Evolutionary conservation across 1,139 yeast genomes (phyloP), one percentile per base, ranked within the genome.

Genomic region (Debaryomycetaceae sp.): DNA sequence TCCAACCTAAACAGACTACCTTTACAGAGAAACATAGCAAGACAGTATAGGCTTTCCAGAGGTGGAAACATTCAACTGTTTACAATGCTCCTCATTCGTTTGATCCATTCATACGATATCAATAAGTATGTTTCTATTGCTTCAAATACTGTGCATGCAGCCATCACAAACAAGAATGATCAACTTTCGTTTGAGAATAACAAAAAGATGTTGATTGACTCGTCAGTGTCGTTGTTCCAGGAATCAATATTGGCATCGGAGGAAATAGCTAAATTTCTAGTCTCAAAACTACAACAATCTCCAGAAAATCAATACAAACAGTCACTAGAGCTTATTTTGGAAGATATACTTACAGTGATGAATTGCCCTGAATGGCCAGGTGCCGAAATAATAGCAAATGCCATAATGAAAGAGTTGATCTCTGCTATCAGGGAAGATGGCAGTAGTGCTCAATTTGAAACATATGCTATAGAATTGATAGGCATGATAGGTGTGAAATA

Each of bases 331-430:
- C 53, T 72, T 9, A 66, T 84, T 29, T 53, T 83, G 2, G 78
- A 76, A 37, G 95, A 87, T 54, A 62, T 87, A 31, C 49, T 80
- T 6, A 52, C 56, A 0, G 62, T 84, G 44, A 54, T 84, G 3
- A 58, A 66, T 3, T 62, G 60, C 13, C 87, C 89, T 0, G 84
- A 81, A 45, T 86, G 84, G 80, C 72, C 87, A 0, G 78, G 79
- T 0, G 69, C 83, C 0, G 87, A 80, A 45, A 51, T 69, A 0
- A 49, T 84, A 17, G 59, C 83, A 5, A 59, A 62, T 4, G 65
- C 80, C 0, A 48, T 83, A 4, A 63, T 75, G 47, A 68, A 65
- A 41, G 64, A 72, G 5, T 55, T 80, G 17, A 54, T 81, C 39
- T 54, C 53, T n/a, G 57, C 68, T 0, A 58, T 75, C 39, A 68